Base-by-base conservation (phyloP, 176 grass and related monocot species). In the Tillandsia fasciculata region DNA sequence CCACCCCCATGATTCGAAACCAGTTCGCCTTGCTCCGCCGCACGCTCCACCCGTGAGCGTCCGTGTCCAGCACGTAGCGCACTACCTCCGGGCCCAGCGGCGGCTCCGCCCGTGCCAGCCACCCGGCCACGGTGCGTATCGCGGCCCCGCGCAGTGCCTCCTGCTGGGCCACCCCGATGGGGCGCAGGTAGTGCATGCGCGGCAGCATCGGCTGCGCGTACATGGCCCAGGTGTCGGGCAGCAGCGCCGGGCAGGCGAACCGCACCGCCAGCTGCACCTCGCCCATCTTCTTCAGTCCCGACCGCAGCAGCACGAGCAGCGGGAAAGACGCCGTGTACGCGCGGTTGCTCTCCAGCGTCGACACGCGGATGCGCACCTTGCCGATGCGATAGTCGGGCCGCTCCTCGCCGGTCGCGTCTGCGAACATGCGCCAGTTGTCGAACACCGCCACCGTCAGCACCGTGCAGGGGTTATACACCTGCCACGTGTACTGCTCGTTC, bases 401-500 rank as follows among this genome's bases (percentile, higher is more conserved):
- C 12, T 99, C 84, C 49, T 90, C 94, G 49, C 84, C 80, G 2
- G 76, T 52, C 18, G 50, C 13, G n/a, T 77, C 78, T 8, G 73
- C 79, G 66, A 93, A 93, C 94, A 99, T 99, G 26, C 84, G 89
- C 89, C 89, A 93, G 84, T 99, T 99, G 81, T 99, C 94, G 80
- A 99, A 99, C 17, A 93, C 88, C 26, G 86, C 89, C 0, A 99
- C 81, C 9, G 94, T 93, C 12, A 99, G 84, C 53, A 93, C 87
- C 0, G 94, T 99, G 84, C 94, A 99, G 0, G 94, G 94, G 74
- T 99, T 89, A 83, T 99, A 93, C 11, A 99, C 94, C 69, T 85
- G 94, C 94, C 94, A 99, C 15, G 87, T 93, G 89, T 99, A 99
- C 84, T 99, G 94, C 70, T 99, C 94, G 74, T 99, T 99, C 94